Conservation (phyloP, 768 basidiomycete genomes). For the Serendipita sp. region DNA sequence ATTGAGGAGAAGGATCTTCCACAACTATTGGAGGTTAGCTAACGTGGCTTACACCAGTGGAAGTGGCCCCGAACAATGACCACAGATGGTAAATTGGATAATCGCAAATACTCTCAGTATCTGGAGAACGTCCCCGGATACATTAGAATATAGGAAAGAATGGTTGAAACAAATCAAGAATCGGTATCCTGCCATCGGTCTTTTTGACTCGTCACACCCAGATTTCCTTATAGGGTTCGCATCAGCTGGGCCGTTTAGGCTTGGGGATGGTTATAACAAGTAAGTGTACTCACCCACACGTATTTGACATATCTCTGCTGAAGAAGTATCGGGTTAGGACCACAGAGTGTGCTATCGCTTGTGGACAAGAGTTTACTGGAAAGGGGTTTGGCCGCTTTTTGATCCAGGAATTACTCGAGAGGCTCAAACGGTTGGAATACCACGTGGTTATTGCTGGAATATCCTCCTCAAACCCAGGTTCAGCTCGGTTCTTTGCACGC, state of each 20-base stretch:
- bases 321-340: neutral
- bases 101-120: neutral
- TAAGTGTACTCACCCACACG: neutral
- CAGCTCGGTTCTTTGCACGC: neutral
- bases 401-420: neutral
- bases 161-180: neutral
- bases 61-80: neutral
- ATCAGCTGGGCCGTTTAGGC: neutral
- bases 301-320: neutral
- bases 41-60: neutral
- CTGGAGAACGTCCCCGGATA: neutral
- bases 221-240: neutral
- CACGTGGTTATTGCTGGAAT: neutral
- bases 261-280: neutral
- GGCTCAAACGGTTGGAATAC: neutral
- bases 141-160: neutral
- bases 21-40: conserved; percentile 1
- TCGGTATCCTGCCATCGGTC: neutral
- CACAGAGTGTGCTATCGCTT: neutral
- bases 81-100: neutral
- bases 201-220: neutral
- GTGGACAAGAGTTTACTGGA: neutral
- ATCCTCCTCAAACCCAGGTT: neutral
- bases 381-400: neutral
- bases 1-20: neutral